These are phyloP conservation scores for Mortierella sp. DNA, from an alignment of 371 early-diverging fungal species.

Conservation along the genomic window DNA sequence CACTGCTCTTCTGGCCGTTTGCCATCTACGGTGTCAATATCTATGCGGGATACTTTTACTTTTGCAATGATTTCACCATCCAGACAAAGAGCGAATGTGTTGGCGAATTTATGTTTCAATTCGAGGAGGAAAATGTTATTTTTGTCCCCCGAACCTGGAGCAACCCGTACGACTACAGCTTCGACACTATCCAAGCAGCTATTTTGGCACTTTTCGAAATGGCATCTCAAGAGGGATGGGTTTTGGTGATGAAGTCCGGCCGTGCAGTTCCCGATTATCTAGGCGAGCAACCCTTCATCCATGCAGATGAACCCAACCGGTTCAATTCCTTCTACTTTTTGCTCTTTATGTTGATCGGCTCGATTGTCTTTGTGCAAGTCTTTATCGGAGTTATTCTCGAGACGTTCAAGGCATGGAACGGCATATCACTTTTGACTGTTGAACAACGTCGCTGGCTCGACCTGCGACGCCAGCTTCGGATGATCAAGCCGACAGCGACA, in stretches of 20 bases:
- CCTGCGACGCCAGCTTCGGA: conserved; percentile 60
- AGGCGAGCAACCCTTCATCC: conserved; percentile 58
- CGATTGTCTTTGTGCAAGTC: conserved; percentile 63
- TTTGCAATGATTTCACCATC: conserved; percentile 58
- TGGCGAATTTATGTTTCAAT: conserved; percentile 58
- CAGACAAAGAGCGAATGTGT: conserved; percentile 31
- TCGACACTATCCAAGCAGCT: conserved; percentile 59
- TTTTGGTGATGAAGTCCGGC: conserved; percentile 33
- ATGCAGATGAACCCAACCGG: conserved; percentile 53
- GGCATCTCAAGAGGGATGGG: conserved; percentile 71
- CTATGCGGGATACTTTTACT: conserved; percentile 58
- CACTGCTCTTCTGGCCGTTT: conserved; percentile 63
- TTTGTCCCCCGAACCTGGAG: conserved; percentile 59
- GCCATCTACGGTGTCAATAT: conserved; percentile 66
- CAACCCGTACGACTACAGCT: conserved; percentile 66
- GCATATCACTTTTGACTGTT: conserved; percentile 62
- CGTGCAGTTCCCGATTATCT: conserved; percentile 39
- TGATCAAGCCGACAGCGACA: conserved; percentile 60
- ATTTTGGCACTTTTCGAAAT: conserved; percentile 63
- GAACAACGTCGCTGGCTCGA: conserved; percentile 65
- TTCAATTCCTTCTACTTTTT: conserved; percentile 62
- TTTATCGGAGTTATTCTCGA: conserved; percentile 71
- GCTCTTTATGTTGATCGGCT: conserved; percentile 65
- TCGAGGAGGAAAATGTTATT: conserved; percentile 51
- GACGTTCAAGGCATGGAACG: conserved; percentile 63